Evolutionary conservation across 768 basidiomycete genomes (phyloP).

Genomic region (Lyophyllum semitale): DNA sequence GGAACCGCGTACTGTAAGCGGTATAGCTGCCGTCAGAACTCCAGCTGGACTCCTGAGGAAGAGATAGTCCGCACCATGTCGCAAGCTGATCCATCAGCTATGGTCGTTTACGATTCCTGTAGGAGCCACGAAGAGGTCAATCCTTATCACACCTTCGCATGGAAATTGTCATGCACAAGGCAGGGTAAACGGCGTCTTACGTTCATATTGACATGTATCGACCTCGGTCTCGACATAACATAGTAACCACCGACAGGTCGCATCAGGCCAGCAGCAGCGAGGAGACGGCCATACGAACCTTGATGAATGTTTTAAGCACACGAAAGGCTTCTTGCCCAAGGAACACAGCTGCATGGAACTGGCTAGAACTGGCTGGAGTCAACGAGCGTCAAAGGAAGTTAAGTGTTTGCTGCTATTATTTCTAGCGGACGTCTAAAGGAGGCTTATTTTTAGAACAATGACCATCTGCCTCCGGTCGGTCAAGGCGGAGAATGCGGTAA

Average conservation of each 20-base stretch:
- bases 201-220: not conserved
- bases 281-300: too few relatives aligned
- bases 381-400: not conserved
- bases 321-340: too few relatives aligned
- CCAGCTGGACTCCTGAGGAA: too few relatives aligned
- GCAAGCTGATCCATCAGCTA: not conserved
- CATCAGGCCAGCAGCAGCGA: too few relatives aligned
- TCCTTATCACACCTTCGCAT: not conserved
- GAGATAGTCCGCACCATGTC: not conserved
- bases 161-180: not conserved
- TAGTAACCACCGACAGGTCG: not conserved
- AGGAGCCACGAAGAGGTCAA: not conserved
- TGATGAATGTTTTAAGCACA: too few relatives aligned
- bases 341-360: too few relatives aligned
- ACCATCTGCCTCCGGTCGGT: too few relatives aligned
- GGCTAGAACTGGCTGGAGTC: too few relatives aligned
- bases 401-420: not conserved
- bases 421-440: too few relatives aligned
- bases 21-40: too few relatives aligned
- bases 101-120: not conserved
- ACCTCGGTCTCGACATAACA: not conserved
- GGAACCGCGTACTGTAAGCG: too few relatives aligned
- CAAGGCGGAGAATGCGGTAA: not conserved
- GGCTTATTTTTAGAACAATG: not conserved
- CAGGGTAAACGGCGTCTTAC: not conserved